Conservation (phyloP, 1,139 yeast species). For the Magnusiomyces suaveolens region DNA sequence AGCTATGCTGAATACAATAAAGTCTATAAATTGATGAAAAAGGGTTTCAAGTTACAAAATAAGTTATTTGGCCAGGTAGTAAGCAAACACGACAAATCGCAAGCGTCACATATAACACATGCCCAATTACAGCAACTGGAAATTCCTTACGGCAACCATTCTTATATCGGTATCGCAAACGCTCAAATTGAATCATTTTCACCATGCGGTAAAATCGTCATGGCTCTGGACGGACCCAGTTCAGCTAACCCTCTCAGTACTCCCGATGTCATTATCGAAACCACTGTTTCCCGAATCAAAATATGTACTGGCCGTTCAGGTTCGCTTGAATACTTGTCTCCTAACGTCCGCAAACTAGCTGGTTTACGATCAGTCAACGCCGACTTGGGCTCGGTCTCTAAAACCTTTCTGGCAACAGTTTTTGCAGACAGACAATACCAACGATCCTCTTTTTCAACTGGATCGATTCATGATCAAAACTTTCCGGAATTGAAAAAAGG, state of each 20-base stretch:
- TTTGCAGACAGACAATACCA: background rate
- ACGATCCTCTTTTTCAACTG: background rate
- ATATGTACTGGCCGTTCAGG: slow-evolving; percentile 27
- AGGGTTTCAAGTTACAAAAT: slow-evolving; percentile 7
- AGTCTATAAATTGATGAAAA: slow-evolving; percentile 25
- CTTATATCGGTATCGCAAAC: slow-evolving; percentile 28
- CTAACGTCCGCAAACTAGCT: slow-evolving; percentile 9
- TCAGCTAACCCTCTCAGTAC: too few relatives aligned
- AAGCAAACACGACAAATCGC: background rate
- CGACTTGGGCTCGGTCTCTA: slow-evolving; percentile 3
- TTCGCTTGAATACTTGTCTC: slow-evolving; percentile 21
- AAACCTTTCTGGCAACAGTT: slow-evolving; percentile 3
- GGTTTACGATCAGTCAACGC: slow-evolving; percentile 10
- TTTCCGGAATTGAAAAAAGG: too few relatives aligned
- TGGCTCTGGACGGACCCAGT: background rate
- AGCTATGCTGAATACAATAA: slow-evolving; percentile 30
- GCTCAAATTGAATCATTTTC: slow-evolving; percentile 20
- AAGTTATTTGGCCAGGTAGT: background rate
- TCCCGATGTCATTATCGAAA: slow-evolving; percentile 8
- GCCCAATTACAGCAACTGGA: background rate
- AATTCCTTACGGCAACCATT: background rate
- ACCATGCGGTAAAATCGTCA: slow-evolving; percentile 16
- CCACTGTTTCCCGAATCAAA: slow-evolving; percentile 17
- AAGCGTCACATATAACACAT: background rate
- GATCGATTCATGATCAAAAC: too few relatives aligned